These are phyloP conservation scores for Saccharomycopsis babjevae DNA, from an alignment of 805 yeast species.

Conservation along the genomic window DNA sequence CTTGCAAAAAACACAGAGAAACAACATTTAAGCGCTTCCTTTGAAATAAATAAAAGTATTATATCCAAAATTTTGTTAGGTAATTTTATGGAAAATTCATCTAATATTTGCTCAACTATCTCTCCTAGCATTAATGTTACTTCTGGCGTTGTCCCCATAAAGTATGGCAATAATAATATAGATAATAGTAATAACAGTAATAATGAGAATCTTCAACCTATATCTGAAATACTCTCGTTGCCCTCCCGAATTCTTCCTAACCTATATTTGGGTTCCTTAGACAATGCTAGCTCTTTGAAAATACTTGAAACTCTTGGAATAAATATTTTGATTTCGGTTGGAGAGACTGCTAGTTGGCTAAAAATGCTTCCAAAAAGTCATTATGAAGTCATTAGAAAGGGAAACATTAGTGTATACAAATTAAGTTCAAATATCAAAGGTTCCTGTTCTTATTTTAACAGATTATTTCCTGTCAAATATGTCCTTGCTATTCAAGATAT, in stretches of 20 bases:
- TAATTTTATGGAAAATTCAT: not conserved
- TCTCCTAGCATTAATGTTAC: constrained; percentile 20
- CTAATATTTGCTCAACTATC: constrained; percentile 20
- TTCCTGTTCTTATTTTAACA: not conserved
- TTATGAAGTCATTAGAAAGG: not conserved
- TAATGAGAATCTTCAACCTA: not conserved
- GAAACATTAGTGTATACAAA: not conserved
- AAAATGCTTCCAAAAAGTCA: constrained; percentile 14
- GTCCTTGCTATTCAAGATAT: constrained; percentile 54
- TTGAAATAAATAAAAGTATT: not conserved
- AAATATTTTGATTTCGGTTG: constrained; percentile 71
- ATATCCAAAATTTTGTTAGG: not conserved
- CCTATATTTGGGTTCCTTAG: constrained; percentile 73
- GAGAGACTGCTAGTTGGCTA: constrained; percentile 68
- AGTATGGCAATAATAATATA: not conserved
- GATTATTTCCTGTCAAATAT: not conserved
- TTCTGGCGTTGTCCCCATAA: constrained; percentile 39
- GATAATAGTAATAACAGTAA: not conserved
- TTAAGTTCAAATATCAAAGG: not conserved
- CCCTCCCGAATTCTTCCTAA: constrained; percentile 82
- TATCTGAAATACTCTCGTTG: constrained; percentile 23
- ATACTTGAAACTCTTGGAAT: constrained; percentile 59
- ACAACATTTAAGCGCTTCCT: not conserved
- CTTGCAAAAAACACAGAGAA: not conserved
- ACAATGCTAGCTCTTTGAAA: constrained; percentile 66